Evolutionary conservation across 83 land plant genomes (phyloP), one percentile per base, ranked within the genome.

Genomic region (Picea abies): DNA sequence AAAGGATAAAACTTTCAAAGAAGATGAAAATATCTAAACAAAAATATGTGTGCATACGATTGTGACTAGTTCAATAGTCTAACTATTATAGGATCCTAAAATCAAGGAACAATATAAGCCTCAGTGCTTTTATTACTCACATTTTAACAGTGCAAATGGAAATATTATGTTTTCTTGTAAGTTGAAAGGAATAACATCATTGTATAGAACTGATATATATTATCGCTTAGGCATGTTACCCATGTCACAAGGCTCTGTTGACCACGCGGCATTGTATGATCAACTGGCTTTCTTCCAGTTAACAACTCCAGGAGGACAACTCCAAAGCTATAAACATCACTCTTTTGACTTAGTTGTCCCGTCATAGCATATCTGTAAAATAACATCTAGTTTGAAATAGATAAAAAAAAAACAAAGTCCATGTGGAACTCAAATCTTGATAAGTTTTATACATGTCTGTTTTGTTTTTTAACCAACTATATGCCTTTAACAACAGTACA

Each of bases 161-260:
- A 69, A 35, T 6, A 69, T 16, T 70, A 70, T 1, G 17, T 19
- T 3, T 5, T 73, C 6, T 73, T 41, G 23, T n/a, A 37, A 52
- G 41, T 73, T 1, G 4, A 44, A 73, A 8, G 58, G 25, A 44
- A 44, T 73, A 15, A 14, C 14, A 14, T 72, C 10, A 35, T 39
- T 20, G 49, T 72, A 19, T 41, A 41, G 49, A 7, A 35, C 17
- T 72, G 56, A 72, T 72, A 41, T 37, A 41, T 73, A 39, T 73
- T 20, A 16, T 39, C 25, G 26, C 16, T 73, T 44, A 41, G 52
- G 77, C 58, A 73, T 35, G 25, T 82, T 89, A 92, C 94, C 94
- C 94, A 92, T 86, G 94, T 91, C 60, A 92, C 91, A 70, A 92
- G 90, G 85, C 93, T 92, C 78, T 92, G 94, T 82, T 91, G 94